Conservation (phyloP, 108 stramenopile species). For the Nannochloropsis gaditana region DNA sequence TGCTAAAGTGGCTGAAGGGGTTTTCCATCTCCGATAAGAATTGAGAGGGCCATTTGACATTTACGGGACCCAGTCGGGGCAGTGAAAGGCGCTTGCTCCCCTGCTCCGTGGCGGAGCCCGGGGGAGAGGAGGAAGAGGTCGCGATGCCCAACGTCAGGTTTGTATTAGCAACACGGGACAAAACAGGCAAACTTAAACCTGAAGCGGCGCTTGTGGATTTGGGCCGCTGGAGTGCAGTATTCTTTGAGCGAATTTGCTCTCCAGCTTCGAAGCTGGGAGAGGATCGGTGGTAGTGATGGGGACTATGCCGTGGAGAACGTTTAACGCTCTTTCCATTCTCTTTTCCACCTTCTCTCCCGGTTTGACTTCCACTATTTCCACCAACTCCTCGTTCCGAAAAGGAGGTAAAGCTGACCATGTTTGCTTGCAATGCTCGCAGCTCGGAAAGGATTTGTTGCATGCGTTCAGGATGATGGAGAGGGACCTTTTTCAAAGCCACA, state of each 20-base stretch:
- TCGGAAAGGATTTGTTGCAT: background rate
- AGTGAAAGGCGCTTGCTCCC: slow-evolving; percentile 7
- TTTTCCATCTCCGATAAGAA: slow-evolving; percentile 18
- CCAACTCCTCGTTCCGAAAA: background rate
- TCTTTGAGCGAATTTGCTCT: background rate
- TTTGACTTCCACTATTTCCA: background rate
- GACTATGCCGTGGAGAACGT: background rate
- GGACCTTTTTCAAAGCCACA: slow-evolving; percentile 17
- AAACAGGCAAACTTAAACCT: no score
- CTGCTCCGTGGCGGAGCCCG: background rate
- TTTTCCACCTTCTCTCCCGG: background rate
- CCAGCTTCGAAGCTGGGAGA: background rate
- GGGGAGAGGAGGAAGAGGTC: background rate
- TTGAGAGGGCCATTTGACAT: background rate
- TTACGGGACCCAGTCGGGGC: background rate
- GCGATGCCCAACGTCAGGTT: no score
- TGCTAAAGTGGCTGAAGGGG: slow-evolving; percentile 4
- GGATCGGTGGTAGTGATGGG: background rate
- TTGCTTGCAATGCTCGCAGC: background rate
- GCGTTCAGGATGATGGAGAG: slow-evolving; percentile 16
- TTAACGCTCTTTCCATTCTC: background rate
- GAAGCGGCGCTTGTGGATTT: background rate
- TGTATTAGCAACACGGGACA: no score
- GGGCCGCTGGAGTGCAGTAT: background rate
- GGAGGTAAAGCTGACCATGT: slow-evolving; percentile 17